Base-by-base conservation (phyloP, 108 stramenopile species). In the Thalassiosira profunda region DNA sequence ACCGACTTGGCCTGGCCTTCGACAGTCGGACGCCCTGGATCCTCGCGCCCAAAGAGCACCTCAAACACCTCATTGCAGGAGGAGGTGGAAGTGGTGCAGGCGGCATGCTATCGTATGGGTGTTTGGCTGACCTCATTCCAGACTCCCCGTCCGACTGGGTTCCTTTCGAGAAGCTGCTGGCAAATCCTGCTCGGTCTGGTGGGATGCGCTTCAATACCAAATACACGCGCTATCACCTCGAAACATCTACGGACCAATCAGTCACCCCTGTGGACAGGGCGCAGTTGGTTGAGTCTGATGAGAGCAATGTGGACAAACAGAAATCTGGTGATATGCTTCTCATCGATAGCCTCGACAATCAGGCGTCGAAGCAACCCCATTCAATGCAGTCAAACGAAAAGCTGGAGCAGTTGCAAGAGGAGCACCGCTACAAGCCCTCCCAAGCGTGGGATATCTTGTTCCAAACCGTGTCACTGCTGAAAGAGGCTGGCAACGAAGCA, bases 101-200 rank as follows among this genome's bases (percentile, higher is more conserved):
- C 30, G 25, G 41, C 5, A 65, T 63, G 28, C 38, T 56, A 58
- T 28, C 45, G 34, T 68, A 80, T 25, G 69, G 79, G 0, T 57
- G 76, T 28, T 34, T 58, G 21, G 87, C 86, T 0, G 87, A 93
- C 47, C 58, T 93, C 5, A 76, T 93, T 30, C 92, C 92, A 5
- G 82, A 87, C 29, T 67, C 54, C 45, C 92, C 92, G 12, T 78
- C 81, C 14, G 87, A 87, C 58, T 90, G 91, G 91, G 74, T 92
- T 33, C 86, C 83, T 9, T 87, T 79, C 70, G 87, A 89, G 61
- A 14, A 55, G 17, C 67, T 72, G 10, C 76, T 88, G 72, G 51
- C 80, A 34, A 61, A 30, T 31, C 57, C 71, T 1, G 67, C 85
- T 11, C 53, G 58, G 12, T n/a, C 59, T 34, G 73, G 72, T 44